A percentile compares a stretch with the other conserved stretches of the same genome.
These are phyloP conservation scores for Fusarium nodosum DNA, from an alignment of 2,329 filamentous ascomycete species.

Conservation along the genomic window DNA sequence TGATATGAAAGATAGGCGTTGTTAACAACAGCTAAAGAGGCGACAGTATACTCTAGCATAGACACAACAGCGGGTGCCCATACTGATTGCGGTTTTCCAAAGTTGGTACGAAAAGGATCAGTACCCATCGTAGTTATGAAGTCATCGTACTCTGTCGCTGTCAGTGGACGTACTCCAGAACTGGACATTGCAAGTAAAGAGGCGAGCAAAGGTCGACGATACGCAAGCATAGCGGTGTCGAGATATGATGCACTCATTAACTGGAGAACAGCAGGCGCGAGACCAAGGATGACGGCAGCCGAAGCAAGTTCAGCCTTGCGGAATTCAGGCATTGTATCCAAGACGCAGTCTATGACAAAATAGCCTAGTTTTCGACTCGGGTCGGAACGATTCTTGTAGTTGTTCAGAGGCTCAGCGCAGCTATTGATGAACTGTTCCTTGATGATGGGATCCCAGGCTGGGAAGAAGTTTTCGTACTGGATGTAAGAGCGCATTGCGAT, in stretches of 20 bases:
- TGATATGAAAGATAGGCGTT: constrained; percentile 32
- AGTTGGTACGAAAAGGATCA: constrained; percentile 13
- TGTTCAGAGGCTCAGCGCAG: constrained; percentile 1
- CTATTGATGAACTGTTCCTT: constrained; percentile 6
- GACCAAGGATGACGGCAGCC: constrained; percentile 42
- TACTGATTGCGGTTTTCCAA: background rate
- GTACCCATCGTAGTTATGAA: constrained; percentile 11
- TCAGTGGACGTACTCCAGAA: constrained; percentile 27
- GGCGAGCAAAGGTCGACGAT: constrained; percentile 39
- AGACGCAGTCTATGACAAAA: constrained; percentile 37
- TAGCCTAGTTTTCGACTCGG: constrained; percentile 11
- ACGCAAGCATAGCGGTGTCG: constrained; percentile 41
- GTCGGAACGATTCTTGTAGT: constrained; percentile 9
- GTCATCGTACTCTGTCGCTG: constrained; percentile 21
- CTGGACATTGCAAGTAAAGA: constrained; percentile 36
- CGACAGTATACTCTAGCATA: constrained; percentile 11
- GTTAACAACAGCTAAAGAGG: constrained; percentile 28
- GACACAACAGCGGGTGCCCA: background rate
- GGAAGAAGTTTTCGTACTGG: constrained; percentile 39
- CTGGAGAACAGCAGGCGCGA: constrained; percentile 38
- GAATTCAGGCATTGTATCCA: constrained; percentile 38
- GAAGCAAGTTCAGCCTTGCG: constrained; percentile 46
- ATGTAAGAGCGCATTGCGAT: constrained; percentile 22
- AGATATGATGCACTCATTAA: constrained; percentile 35
- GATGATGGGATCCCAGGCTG: constrained; percentile 30